Conservation (phyloP, 2,329 filamentous ascomycete genomes). For the Penicillium paneum region DNA sequence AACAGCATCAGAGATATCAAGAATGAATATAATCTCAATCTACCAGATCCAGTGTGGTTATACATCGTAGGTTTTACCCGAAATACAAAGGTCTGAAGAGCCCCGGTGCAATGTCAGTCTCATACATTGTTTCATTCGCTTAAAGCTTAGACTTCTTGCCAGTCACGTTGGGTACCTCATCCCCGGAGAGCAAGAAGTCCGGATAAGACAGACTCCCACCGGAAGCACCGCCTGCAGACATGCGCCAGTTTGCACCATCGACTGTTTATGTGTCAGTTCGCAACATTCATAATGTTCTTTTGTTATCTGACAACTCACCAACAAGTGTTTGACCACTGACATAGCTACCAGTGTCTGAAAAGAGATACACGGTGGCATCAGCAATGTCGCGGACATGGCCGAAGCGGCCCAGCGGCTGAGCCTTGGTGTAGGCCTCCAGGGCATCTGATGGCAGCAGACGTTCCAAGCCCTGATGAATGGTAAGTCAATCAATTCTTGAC, state of each 20-base stretch:
- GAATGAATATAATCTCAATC: not conserved
- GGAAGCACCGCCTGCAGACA: constrained; percentile 26
- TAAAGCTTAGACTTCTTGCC: constrained; percentile 55
- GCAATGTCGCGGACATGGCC: constrained; percentile 84
- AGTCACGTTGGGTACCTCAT: constrained; percentile 56
- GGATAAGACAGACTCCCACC: constrained; percentile 52
- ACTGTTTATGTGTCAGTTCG: constrained; percentile 23
- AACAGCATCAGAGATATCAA: not conserved
- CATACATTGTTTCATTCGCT: not conserved
- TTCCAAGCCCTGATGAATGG: constrained; percentile 56
- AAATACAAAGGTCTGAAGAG: not conserved
- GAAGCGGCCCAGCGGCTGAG: constrained; percentile 70
- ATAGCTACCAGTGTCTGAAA: constrained; percentile 80
- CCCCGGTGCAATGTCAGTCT: not conserved
- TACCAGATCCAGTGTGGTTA: not conserved
- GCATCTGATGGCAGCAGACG: constrained; percentile 57
- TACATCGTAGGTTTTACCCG: not conserved
- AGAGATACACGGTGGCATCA: constrained; percentile 85
- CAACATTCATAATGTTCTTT: not conserved
- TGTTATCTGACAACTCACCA: constrained; percentile 33
- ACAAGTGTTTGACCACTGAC: constrained; percentile 81
- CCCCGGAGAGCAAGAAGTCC: constrained; percentile 56
- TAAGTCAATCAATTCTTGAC: not conserved
- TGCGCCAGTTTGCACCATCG: constrained; percentile 44
- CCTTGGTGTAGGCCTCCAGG: constrained; percentile 45